These are phyloP conservation scores for Scheffersomyces segobiensis DNA, from an alignment of 1,139 yeast species.

Conservation along the genomic window DNA sequence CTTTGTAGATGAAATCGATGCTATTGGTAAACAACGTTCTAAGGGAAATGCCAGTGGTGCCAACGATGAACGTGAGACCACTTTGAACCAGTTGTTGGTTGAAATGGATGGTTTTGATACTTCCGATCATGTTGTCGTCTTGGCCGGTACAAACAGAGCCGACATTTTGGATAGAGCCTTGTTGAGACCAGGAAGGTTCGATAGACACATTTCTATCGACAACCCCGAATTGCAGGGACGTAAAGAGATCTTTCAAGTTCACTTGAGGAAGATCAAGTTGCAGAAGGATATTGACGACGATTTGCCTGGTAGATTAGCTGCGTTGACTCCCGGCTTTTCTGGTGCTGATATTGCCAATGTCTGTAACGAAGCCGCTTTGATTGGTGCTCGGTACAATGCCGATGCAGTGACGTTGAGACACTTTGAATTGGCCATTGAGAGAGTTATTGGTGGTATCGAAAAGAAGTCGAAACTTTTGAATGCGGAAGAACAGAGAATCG, in stretches of 20 bases:
- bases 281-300: slow-evolving; percentile 43
- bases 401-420: slow-evolving; percentile 69
- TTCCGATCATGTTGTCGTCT: slow-evolving; percentile 89
- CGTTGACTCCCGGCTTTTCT: slow-evolving; percentile 94
- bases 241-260: slow-evolving; percentile 86
- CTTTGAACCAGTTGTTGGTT: slow-evolving; percentile 89
- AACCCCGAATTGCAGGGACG: slow-evolving; percentile 93
- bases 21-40: slow-evolving; percentile 93
- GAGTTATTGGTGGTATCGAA: slow-evolving; percentile 96
- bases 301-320: slow-evolving; percentile 85
- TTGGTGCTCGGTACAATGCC: slow-evolving; percentile 85
- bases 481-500: slow-evolving; percentile 81
- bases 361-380: slow-evolving; percentile 94
- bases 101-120: slow-evolving; percentile 97
- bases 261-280: slow-evolving; percentile 66
- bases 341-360: slow-evolving; percentile 99
- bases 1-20: slow-evolving; percentile 96
- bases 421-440: slow-evolving; percentile 94
- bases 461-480: slow-evolving; percentile 82
- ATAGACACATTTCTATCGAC: slow-evolving; percentile 88
- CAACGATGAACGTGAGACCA: slow-evolving; percentile 95
- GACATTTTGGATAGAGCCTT: slow-evolving; percentile 92
- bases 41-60: slow-evolving; percentile 83
- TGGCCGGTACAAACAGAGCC: slow-evolving; percentile 96
- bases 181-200: slow-evolving; percentile 96